A percentile compares a stretch with the other conserved stretches of the same genome.
Evolutionary conservation across 1,284 basidiomycete species (phyloP).

Genomic region (Rhodotorula sp.): DNA sequence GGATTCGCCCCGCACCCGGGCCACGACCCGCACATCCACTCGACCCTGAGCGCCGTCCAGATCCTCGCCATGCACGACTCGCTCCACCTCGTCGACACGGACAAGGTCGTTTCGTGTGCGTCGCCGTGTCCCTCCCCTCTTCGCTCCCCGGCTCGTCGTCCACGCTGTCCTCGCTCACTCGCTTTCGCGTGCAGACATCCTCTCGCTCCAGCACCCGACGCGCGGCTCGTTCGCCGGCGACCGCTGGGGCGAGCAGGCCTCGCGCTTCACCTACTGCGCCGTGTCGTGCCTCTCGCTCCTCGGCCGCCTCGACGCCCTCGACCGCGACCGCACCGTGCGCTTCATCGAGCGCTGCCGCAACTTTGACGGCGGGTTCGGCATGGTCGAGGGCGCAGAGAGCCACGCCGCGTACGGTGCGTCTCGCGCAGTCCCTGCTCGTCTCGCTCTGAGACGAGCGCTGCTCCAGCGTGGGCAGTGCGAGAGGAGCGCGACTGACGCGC

Average conservation of each 20-base stretch:
- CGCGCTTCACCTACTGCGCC: conserved; percentile 86
- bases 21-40: conserved; percentile 86
- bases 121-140: conserved; percentile 20
- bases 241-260: conserved; percentile 84
- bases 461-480: neutral
- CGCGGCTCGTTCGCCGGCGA: conserved; percentile 91
- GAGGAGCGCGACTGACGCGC: neutral
- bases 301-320: conserved; percentile 61
- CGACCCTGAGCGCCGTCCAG: conserved; percentile 89
- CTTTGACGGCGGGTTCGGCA: conserved; percentile 94
- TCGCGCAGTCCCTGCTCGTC: neutral
- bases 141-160: conserved; percentile 4
- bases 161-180: neutral
- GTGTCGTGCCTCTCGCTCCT: conserved; percentile 79
- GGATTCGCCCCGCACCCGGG: conserved; percentile 88
- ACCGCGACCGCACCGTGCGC: conserved; percentile 58
- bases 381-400: conserved; percentile 78
- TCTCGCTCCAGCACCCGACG: conserved; percentile 73
- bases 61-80: conserved; percentile 85
- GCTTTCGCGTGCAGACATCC: conserved; percentile 56
- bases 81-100: conserved; percentile 65
- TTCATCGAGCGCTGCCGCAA: conserved; percentile 82
- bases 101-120: conserved; percentile 74
- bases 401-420: conserved; percentile 83
- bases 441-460: neutral